A percentile compares a stretch with the other conserved stretches of the same genome.
phyloP scores from a whole-genome alignment of 331 rosid genomes.

The Pyrus hybrid region DNA sequence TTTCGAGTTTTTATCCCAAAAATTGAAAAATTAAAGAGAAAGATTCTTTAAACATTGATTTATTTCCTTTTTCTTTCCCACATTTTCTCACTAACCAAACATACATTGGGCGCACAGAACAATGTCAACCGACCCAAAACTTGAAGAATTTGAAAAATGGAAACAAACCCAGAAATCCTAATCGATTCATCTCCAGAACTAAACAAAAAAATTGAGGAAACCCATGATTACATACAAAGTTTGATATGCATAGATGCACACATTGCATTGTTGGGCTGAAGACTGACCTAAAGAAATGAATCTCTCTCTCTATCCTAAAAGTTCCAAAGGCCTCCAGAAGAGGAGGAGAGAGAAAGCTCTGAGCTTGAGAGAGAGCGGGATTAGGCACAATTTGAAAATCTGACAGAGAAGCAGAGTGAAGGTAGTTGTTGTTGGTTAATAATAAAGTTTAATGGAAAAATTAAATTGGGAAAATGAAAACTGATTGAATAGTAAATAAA shows the following conservation, averaged over 20 bases:
- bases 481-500: neutral
- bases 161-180: conserved; percentile 18
- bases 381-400: conserved; percentile 30
- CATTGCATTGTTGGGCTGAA: neutral
- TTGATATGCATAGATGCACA: neutral
- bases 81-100: neutral
- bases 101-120: neutral
- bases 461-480: neutral
- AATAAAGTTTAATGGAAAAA: neutral
- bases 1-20: neutral
- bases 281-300: conserved; percentile 33
- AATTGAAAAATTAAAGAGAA: neutral
- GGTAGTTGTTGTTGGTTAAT: neutral
- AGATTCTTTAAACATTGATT: neutral
- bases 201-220: neutral
- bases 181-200: neutral
- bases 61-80: neutral
- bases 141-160: neutral
- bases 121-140: neutral
- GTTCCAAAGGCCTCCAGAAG: conserved; percentile 41
- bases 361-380: conserved; percentile 33
- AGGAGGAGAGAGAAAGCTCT: neutral
- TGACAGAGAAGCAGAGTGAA: neutral
- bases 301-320: conserved; percentile 18
- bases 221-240: neutral